Conservation (phyloP, 1,284 basidiomycete species). For the Hypsizygus ulmarius region DNA sequence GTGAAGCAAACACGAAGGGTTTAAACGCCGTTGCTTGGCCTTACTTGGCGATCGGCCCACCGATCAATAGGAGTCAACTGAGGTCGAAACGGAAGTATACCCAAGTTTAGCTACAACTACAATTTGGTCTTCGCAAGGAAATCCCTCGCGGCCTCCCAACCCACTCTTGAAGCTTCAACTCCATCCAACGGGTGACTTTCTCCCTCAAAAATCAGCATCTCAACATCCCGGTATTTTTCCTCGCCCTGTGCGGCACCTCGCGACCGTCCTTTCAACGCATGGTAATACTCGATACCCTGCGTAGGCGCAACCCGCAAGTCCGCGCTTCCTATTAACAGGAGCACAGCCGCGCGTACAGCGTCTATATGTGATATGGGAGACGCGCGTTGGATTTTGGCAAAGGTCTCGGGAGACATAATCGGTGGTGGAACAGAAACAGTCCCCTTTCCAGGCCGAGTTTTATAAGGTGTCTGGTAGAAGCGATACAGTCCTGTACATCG, state of each 20-base stretch:
- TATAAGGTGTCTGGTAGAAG: conserved; percentile 50
- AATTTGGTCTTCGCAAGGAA: conserved; percentile 48
- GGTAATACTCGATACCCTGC: conserved; percentile 64
- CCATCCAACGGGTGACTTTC: conserved; percentile 65
- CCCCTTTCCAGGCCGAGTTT: conserved; percentile 30
- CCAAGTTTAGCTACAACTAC: no score
- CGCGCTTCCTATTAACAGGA: conserved; percentile 57
- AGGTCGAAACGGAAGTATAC: no score
- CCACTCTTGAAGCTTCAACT: conserved; percentile 53
- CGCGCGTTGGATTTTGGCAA: conserved; percentile 41
- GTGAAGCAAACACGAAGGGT: no score
- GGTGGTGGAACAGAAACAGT: conserved; percentile 24
- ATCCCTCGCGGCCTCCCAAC: conserved; percentile 48
- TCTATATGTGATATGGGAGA: conserved; percentile 62
- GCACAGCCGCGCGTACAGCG: conserved; percentile 49
- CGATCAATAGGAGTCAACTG: no score
- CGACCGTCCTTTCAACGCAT: conserved; percentile 53
- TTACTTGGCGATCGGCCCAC: no score
- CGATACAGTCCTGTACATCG: conserved; percentile 67
- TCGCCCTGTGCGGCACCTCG: conserved; percentile 23
- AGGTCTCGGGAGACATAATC: conserved; percentile 45
- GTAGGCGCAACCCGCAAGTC: conserved; percentile 65
- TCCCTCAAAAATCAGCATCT: conserved; percentile 62
- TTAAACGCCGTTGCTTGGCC: no score
- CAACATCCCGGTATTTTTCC: conserved; percentile 30